Conservation (phyloP, 1,284 basidiomycete genomes). For the Ceratobasidium papillatum region DNA sequence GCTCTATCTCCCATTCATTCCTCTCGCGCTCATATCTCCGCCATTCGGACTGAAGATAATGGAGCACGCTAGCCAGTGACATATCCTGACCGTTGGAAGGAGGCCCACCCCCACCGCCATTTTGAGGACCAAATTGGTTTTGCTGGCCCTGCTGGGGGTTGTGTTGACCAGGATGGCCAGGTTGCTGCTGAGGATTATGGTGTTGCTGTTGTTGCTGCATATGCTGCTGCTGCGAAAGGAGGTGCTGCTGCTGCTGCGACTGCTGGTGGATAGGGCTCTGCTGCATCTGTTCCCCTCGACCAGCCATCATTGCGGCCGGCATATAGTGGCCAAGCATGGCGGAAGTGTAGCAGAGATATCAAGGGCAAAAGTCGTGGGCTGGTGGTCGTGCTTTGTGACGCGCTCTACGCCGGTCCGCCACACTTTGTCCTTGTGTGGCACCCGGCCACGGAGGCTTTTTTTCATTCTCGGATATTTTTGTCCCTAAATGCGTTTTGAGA, state of each 20-base stretch:
- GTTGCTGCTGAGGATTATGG: slow-evolving; percentile 53
- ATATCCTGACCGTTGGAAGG: slow-evolving; percentile 80
- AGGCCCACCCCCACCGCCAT: slow-evolving; percentile 59
- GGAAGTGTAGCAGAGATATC: neutral
- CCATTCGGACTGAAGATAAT: slow-evolving; percentile 99
- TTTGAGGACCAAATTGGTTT: slow-evolving; percentile 66
- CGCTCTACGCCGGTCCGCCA: slow-evolving; percentile 14
- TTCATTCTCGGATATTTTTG: slow-evolving; percentile 6
- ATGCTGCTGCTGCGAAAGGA: slow-evolving; percentile 43
- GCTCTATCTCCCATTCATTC: slow-evolving; percentile 99
- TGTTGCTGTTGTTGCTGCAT: slow-evolving; percentile 54
- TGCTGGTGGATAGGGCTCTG: slow-evolving; percentile 34
- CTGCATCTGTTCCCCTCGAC: slow-evolving; percentile 26
- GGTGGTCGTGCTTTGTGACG: slow-evolving; percentile 38
- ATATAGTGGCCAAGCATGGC: slow-evolving; percentile 37
- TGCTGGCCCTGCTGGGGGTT: slow-evolving; percentile 62
- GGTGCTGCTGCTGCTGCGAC: slow-evolving; percentile 35
- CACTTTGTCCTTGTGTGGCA: slow-evolving; percentile 37
- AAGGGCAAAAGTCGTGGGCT: slow-evolving; percentile 15
- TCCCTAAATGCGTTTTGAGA: neutral
- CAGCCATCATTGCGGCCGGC: slow-evolving; percentile 36
- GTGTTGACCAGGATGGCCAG: slow-evolving; percentile 47
- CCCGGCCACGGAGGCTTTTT: slow-evolving; percentile 14
- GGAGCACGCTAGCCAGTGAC: slow-evolving; percentile 92
- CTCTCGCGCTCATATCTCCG: slow-evolving; percentile 94